Base-by-base conservation (phyloP, 2,329 filamentous ascomycete species). In the Claviceps capensis region DNA sequence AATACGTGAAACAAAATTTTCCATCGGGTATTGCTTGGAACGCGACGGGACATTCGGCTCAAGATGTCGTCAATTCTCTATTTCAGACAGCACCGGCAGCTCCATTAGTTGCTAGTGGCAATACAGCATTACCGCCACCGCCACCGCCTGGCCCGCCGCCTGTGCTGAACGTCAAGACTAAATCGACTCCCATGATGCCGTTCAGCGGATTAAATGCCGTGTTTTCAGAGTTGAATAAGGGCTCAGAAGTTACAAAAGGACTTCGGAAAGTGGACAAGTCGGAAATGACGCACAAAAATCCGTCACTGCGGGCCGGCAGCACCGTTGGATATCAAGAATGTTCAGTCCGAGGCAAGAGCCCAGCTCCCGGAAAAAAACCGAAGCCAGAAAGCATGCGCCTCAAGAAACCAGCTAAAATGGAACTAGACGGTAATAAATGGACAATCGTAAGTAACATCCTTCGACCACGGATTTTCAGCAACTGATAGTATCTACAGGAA, bases 261-360 rank as follows among this genome's bases (percentile, higher is more conserved):
- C 76, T 98, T 38, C 85, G 86, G 59, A 98, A 96, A 74, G 93
- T 98, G 48, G 91, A 96, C 71, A 85, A 84, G 64, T 93, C 86
- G 51, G 78, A 97, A 68, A 96, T 96, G 91, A 98, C 93, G 54
- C 93, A 98, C 72, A 97, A 97, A 75, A 98, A 98, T 69, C 93
- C 93, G 14, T 81, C 83, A 9, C 75, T 98, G 53, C 83, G 93
- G 56, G 79, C 86, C 23, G 74, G 75, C 55, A 85, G 86, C 13
- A 77, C 80, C 2, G 87, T 91, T 3, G 76, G 86, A 30, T 78
- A 76, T 22, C 76, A 74, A 54, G 72, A 73, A 42, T 67, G 70
- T 13, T 74, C 76, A 6, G 63, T 72, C 23, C 78, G 87, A 48
- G 82, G 79, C 52, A 95, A 93, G 76, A 94, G 87, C 57, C 90